phyloP scores from a whole-genome alignment of 805 yeast genomes.

The Wickerhamomyces bisporus region DNA sequence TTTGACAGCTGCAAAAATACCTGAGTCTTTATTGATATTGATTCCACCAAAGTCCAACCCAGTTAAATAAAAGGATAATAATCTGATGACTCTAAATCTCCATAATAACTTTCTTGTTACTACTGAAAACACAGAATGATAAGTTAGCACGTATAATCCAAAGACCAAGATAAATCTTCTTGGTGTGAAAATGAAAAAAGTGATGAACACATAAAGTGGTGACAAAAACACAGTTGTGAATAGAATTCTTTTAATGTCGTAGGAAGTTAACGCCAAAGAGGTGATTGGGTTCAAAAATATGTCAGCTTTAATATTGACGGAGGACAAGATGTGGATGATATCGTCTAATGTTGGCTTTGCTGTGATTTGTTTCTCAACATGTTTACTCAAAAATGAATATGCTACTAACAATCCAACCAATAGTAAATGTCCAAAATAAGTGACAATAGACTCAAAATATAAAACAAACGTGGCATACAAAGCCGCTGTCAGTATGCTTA shows the following conservation, averaged over 20 bases:
- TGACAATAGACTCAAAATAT: constrained; percentile 74
- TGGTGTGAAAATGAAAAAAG: constrained; percentile 68
- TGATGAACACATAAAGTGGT: constrained; percentile 71
- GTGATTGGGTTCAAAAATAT: constrained; percentile 77
- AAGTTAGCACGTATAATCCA: constrained; percentile 64
- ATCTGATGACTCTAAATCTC: constrained; percentile 70
- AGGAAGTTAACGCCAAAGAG: constrained; percentile 61
- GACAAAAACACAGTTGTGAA: constrained; percentile 83
- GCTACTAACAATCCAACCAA: constrained; percentile 56
- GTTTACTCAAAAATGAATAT: constrained; percentile 53
- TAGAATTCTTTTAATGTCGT: constrained; percentile 73
- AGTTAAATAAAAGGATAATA: constrained; percentile 73
- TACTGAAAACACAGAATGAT: constrained; percentile 81
- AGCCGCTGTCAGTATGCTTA: constrained; percentile 57
- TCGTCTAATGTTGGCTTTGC: constrained; percentile 82
- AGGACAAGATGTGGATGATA: constrained; percentile 69
- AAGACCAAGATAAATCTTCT: constrained; percentile 52
- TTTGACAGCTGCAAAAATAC: constrained; percentile 38
- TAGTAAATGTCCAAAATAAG: constrained; percentile 78
- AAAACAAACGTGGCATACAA: constrained; percentile 52
- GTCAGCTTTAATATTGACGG: constrained; percentile 72
- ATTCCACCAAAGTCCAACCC: constrained; percentile 72
- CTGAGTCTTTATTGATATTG: constrained; percentile 34
- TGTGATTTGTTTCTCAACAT: constrained; percentile 53
- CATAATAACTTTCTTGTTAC: constrained; percentile 81